Conservation (phyloP, 164 flowering plant species). For the Tetracentron sinense region DNA sequence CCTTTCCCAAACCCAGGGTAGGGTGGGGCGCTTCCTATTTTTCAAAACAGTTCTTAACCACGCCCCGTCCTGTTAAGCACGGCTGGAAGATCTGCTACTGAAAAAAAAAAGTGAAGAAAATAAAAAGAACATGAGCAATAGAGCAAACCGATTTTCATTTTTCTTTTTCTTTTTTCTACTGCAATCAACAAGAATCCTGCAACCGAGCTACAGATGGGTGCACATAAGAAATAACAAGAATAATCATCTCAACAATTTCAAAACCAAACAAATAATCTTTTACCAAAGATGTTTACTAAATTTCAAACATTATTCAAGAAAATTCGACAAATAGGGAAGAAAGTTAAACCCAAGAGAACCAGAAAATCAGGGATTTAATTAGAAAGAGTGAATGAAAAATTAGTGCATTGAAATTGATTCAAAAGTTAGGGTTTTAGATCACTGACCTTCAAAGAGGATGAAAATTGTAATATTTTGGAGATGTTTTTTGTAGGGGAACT, state of each 20-base stretch:
- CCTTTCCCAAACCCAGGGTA: no score
- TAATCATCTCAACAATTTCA: background rate
- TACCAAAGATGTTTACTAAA: background rate
- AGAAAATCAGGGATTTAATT: background rate
- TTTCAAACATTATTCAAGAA: background rate
- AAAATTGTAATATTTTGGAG: background rate
- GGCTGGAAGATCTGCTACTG: background rate
- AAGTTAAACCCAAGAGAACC: no score
- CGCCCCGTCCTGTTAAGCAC: no score
- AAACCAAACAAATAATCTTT: background rate
- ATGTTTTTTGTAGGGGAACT: background rate
- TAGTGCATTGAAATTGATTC: background rate
- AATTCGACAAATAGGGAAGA: no score
- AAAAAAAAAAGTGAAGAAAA: no score
- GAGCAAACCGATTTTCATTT: no score
- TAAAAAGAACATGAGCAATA: background rate
- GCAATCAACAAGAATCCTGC: background rate
- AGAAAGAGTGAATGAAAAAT: no score
- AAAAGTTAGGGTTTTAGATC: background rate
- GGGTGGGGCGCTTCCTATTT: no score
- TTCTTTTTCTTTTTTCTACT: no score
- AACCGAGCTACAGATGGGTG: background rate
- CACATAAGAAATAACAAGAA: background rate
- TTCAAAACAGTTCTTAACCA: no score
- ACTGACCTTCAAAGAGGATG: background rate